phyloP scores from a whole-genome alignment of 768 basidiomycete genomes.

The Calocybe cyanea region DNA sequence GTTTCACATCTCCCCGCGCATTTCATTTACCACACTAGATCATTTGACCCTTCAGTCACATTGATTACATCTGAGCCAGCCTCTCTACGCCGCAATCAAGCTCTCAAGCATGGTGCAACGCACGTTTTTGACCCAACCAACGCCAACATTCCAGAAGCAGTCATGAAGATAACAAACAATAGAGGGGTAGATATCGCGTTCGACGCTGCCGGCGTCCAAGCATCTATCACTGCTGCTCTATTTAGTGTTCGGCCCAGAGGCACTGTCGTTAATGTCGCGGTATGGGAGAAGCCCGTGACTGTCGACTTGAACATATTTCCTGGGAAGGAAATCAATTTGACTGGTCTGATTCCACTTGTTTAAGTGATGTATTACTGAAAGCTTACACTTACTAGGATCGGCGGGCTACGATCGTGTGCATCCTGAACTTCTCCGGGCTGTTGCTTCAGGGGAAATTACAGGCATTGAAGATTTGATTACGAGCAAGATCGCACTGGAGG shows the following conservation, averaged over 20 bases:
- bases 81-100: constrained; percentile 31
- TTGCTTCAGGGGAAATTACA: constrained; percentile 34
- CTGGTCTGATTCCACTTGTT: constrained; percentile 22
- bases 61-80: constrained; percentile 42
- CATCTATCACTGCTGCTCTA: constrained; percentile 32
- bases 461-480: constrained; percentile 41
- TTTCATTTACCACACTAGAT: constrained; percentile 13
- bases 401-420: constrained; percentile 35
- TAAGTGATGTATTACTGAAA: neutral
- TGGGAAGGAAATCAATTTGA: constrained; percentile 33
- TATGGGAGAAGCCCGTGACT: constrained; percentile 35
- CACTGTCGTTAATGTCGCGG: constrained; percentile 35
- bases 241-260: constrained; percentile 34
- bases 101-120: constrained; percentile 33
- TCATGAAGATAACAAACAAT: constrained; percentile 24
- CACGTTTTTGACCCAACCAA: constrained; percentile 31
- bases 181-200: constrained; percentile 42
- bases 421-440: constrained; percentile 33
- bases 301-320: constrained; percentile 34
- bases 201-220: constrained; percentile 43
- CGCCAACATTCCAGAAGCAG: constrained; percentile 22
- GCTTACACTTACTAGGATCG: constrained; percentile 22
- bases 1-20: neutral
- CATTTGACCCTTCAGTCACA: constrained; percentile 21
- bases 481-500: constrained; percentile 34